These are phyloP conservation scores for Pontederia paniculata DNA, from an alignment of 176 grass and related monocot genomes.

Conservation along the genomic window DNA sequence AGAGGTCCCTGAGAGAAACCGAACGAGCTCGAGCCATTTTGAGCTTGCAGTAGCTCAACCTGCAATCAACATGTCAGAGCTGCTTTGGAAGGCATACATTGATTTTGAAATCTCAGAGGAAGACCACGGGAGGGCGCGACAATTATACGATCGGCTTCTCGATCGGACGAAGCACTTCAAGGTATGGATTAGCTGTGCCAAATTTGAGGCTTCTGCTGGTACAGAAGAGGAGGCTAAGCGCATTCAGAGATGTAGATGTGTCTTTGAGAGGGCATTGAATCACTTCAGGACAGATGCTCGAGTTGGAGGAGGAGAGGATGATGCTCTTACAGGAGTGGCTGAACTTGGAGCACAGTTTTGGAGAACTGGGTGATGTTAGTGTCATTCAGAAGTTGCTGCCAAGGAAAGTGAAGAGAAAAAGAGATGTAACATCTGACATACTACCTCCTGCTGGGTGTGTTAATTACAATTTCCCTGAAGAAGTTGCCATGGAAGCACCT, in stretches of 20 bases:
- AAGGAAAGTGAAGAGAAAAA: constrained; percentile 82
- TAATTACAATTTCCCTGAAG: constrained; percentile 86
- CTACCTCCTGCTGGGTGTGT: constrained; percentile 59
- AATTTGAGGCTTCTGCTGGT: too few relatives aligned
- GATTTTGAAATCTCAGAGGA: background rate
- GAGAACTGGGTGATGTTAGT: constrained; percentile 51
- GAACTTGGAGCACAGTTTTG: constrained; percentile 66
- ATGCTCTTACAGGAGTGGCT: constrained; percentile 96
- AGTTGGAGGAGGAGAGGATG: constrained; percentile 86
- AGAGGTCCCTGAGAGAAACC: constrained; percentile 68
- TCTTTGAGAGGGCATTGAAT: constrained; percentile 75
- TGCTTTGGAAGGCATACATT: constrained; percentile 29
- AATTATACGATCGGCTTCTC: too few relatives aligned
- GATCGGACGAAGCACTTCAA: too few relatives aligned
- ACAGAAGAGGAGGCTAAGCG: constrained; percentile 12
- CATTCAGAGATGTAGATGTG: too few relatives aligned
- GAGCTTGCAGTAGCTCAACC: constrained; percentile 77
- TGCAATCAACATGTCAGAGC: constrained; percentile 67
- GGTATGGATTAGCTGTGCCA: too few relatives aligned
- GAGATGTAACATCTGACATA: constrained; percentile 55
- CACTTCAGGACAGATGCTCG: constrained; percentile 65
- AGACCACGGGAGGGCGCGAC: too few relatives aligned
- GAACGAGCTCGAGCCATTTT: constrained; percentile 72
- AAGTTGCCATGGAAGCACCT: constrained; percentile 54
- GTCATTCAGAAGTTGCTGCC: constrained; percentile 79